A percentile compares a stretch with the other conserved stretches of the same genome.
phyloP scores from a whole-genome alignment of 306 rosid species.

The Vigna radiata region DNA sequence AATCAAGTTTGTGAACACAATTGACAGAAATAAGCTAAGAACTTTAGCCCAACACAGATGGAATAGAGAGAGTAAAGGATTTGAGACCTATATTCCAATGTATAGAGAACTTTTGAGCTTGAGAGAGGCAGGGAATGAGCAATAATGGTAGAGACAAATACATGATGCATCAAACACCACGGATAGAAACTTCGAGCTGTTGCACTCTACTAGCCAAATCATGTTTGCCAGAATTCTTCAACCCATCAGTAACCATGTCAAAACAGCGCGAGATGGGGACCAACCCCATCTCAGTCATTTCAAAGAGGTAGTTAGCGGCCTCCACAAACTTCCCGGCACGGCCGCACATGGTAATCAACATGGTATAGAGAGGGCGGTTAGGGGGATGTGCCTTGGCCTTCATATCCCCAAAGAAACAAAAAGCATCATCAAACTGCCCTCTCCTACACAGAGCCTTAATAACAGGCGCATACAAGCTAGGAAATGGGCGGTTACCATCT shows the following conservation, averaged over 20 bases:
- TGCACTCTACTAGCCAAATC: constrained; percentile 84
- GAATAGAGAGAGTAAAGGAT: background rate
- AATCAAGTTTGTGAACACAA: background rate
- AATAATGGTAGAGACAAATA: background rate
- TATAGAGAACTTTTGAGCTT: background rate
- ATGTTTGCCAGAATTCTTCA: constrained; percentile 91
- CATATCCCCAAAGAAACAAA: constrained; percentile 91
- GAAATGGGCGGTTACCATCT: constrained; percentile 80
- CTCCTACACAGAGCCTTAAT: constrained; percentile 80
- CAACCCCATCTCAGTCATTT: constrained; percentile 86
- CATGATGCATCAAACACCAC: constrained; percentile 49
- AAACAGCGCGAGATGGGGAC: constrained; percentile 79
- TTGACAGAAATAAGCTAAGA: background rate
- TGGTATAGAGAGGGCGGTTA: constrained; percentile 85
- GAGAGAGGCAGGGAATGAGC: background rate
- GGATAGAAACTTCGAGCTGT: constrained; percentile 66
- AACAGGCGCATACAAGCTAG: constrained; percentile 78
- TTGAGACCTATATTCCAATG: constrained; percentile 13
- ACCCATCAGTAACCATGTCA: constrained; percentile 87
- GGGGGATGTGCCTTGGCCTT: constrained; percentile 91
- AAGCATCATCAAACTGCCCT: constrained; percentile 89
- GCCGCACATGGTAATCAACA: constrained; percentile 90
- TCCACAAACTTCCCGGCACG: constrained; percentile 84
- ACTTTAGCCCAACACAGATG: background rate
- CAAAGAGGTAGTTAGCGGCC: constrained; percentile 80